Evolutionary conservation across 129 eudicot species (phyloP).

Genomic region (carrot (Daucus carota)): DH1_v3.0 NC_030381.2:4890001-4890500

Average conservation of each 20-base stretch:
- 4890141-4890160: not conserved
- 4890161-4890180: not conserved
- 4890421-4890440: too few relatives aligned
- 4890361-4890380: too few relatives aligned
- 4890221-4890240: constrained; percentile 30
- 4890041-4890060: not conserved
- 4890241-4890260: constrained; percentile 39
- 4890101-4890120: not conserved
- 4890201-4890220: constrained; percentile 17
- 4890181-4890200: constrained; percentile 16
- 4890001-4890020: not conserved
- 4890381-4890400: too few relatives aligned
- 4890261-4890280: constrained; percentile 8
- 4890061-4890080: not conserved
- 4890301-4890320: constrained; percentile 15
- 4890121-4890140: not conserved
- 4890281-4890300: constrained; percentile 10
- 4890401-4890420: too few relatives aligned
- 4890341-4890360: too few relatives aligned
- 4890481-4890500: constrained; percentile 67
- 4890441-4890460: constrained; percentile 18
- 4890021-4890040: not conserved
- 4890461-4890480: constrained; percentile 52
- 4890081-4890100: not conserved
- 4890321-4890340: constrained; percentile 20